These are phyloP conservation scores for Exsudoporus floridanus DNA, from an alignment of 1,284 basidiomycete genomes.

Conservation along the genomic window DNA sequence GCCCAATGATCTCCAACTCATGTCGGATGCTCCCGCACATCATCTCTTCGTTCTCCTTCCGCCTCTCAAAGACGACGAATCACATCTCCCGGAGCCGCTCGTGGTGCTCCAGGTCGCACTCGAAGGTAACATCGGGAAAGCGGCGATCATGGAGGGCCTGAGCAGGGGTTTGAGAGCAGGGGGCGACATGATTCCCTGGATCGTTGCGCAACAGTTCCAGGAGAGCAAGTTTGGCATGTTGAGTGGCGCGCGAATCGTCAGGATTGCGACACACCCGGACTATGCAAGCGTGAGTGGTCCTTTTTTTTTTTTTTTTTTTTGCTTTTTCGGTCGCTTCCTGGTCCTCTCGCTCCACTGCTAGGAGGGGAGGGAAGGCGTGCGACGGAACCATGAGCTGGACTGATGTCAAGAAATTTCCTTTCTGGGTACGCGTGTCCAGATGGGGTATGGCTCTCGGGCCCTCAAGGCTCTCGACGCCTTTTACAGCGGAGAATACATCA, in stretches of 20 bases:
- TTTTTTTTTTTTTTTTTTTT: too few relatives aligned
- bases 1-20: slow-evolving; percentile 95
- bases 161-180: slow-evolving; percentile 79
- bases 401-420: neutral
- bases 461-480: slow-evolving; percentile 86
- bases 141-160: slow-evolving; percentile 84
- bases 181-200: slow-evolving; percentile 98
- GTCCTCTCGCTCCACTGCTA: neutral
- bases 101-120: slow-evolving; percentile 95
- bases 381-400: slow-evolving; percentile 1
- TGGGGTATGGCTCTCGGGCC: slow-evolving; percentile 97
- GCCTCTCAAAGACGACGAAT: slow-evolving; percentile 85
- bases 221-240: slow-evolving; percentile 92
- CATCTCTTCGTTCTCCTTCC: slow-evolving; percentile 95
- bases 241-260: slow-evolving; percentile 89
- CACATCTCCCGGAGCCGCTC: slow-evolving; percentile 86
- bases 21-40: slow-evolving; percentile 96
- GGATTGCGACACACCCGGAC: slow-evolving; percentile 97
- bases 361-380: neutral
- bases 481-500: slow-evolving; percentile 91
- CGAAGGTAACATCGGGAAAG: slow-evolving; percentile 90
- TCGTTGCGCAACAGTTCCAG: slow-evolving; percentile 95
- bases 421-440: slow-evolving; percentile 47
- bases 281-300: slow-evolving; percentile 71
- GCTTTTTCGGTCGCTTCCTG: neutral